Percentiles rank a stretch among this genome's conserved stretches.
phyloP scores from a whole-genome alignment of 164 flowering plant genomes.

The Protea cynaroides region DNA sequence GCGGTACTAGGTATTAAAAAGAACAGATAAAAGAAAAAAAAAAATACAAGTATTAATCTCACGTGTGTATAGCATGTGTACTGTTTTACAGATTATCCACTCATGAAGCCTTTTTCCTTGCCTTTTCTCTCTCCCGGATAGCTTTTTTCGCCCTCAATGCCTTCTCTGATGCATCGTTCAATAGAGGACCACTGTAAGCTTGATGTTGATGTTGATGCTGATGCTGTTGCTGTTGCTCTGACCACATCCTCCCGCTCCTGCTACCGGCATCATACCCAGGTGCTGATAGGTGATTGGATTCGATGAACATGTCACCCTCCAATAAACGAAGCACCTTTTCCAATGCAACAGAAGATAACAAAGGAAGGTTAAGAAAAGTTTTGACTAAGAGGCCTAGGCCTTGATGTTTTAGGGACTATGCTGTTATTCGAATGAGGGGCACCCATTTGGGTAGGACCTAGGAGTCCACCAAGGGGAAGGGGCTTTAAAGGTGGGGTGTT shows the following conservation, averaged over 20 bases:
- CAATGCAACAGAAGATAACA: not conserved
- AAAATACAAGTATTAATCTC: constrained; percentile 3
- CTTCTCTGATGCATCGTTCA: constrained; percentile 31
- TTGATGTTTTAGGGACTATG: not conserved
- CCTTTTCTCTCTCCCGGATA: constrained; percentile 35
- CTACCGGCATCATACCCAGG: constrained; percentile 58
- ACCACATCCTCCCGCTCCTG: constrained; percentile 58
- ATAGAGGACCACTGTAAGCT: constrained; percentile 35
- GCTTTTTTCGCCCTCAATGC: constrained; percentile 21
- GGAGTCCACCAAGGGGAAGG: not conserved
- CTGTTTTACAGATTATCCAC: constrained; percentile 22
- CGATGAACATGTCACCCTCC: constrained; percentile 79
- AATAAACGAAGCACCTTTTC: constrained; percentile 65
- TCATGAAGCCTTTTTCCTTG: constrained; percentile 21
- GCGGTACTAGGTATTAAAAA: not conserved
- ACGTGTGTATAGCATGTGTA: not conserved
- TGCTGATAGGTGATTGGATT: constrained; percentile 45
- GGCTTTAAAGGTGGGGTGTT: too few species aligned
- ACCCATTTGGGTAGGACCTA: too few species aligned
- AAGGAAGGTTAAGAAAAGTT: not conserved
- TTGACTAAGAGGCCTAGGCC: not conserved
- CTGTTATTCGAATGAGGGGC: too few species aligned
- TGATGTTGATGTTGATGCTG: constrained; percentile 23
- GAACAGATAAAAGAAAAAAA: not conserved
- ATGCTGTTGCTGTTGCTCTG: constrained; percentile 42